These are phyloP conservation scores for Phyllosticta paracitricarpa DNA, from an alignment of 2,329 filamentous ascomycete species.

Conservation along the genomic window DNA sequence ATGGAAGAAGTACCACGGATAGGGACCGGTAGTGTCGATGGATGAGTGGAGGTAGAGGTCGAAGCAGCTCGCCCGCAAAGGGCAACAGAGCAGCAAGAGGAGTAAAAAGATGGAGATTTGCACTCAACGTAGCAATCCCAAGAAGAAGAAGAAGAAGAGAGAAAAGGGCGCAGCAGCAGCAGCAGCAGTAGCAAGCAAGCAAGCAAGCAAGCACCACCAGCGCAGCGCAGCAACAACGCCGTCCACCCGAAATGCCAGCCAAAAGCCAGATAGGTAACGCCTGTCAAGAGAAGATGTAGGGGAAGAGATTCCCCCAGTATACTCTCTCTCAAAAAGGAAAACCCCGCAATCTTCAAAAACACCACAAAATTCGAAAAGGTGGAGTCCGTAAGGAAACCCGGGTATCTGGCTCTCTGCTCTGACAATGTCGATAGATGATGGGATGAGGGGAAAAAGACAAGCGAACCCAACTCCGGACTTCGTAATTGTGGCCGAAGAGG, in stretches of 20 bases:
- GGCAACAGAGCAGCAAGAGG: too few species aligned
- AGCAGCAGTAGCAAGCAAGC: neutral
- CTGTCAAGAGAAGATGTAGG: neutral
- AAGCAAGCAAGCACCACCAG: too few species aligned
- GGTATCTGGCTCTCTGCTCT: neutral
- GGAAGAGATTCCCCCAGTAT: neutral
- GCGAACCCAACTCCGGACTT: neutral
- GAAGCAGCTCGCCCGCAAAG: too few species aligned
- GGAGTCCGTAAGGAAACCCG: neutral
- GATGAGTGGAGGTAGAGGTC: too few species aligned
- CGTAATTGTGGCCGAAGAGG: neutral
- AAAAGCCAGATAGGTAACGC: neutral
- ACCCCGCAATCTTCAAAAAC: neutral
- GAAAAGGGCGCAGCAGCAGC: neutral
- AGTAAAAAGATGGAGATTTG: too few species aligned
- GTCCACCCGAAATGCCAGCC: neutral
- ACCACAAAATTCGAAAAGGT: neutral
- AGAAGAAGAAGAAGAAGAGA: too few species aligned
- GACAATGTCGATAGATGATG: neutral
- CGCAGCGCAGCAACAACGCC: too few species aligned
- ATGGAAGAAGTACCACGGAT: too few species aligned
- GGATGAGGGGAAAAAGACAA: neutral
- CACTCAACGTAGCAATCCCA: too few species aligned
- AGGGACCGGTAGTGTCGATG: too few species aligned
- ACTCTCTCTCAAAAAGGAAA: too few species aligned